phyloP scores from a whole-genome alignment of 495 filamentous ascomycete species.

The Hypoxylon subgilvum region DNA sequence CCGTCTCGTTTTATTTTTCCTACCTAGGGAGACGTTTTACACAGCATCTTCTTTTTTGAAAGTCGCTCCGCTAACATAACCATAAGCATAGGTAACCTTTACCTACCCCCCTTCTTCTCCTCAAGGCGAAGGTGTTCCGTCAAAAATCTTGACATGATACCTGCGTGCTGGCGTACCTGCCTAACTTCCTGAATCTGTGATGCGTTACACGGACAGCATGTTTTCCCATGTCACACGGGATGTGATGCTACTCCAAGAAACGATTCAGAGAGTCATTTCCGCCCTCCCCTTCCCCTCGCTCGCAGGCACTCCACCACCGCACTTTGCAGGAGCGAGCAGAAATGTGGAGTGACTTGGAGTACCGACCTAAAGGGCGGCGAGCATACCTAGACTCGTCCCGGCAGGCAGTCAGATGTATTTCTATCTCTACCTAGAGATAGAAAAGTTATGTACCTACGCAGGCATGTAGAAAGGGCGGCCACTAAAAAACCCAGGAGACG shows the following conservation, averaged over 20 bases:
- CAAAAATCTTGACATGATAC: slow-evolving; percentile 17
- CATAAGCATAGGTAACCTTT: neutral
- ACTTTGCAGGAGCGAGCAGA: slow-evolving; percentile 23
- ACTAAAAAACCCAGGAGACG: slow-evolving; percentile 26
- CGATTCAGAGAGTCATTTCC: slow-evolving; percentile 26
- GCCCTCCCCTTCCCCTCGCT: slow-evolving; percentile 7
- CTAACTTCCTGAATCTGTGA: slow-evolving; percentile 34
- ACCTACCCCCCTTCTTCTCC: neutral
- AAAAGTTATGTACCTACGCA: neutral
- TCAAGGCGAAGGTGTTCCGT: slow-evolving; percentile 1
- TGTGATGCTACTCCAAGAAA: slow-evolving; percentile 35
- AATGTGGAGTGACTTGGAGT: slow-evolving; percentile 27
- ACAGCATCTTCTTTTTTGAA: slow-evolving; percentile 18
- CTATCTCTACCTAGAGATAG: too few relatives aligned
- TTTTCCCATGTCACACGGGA: slow-evolving; percentile 32
- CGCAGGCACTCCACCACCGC: slow-evolving; percentile 19
- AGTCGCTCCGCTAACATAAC: neutral
- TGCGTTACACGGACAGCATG: slow-evolving; percentile 35
- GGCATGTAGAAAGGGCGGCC: slow-evolving; percentile 4
- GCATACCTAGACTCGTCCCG: neutral
- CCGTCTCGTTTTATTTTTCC: neutral
- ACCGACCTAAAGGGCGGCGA: slow-evolving; percentile 13
- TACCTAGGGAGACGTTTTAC: slow-evolving; percentile 3
- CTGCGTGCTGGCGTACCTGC: slow-evolving; percentile 32
- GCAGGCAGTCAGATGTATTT: too few relatives aligned